Conservation (phyloP, 2,329 filamentous ascomycete species). For the Tricladium varicosporioides region DNA sequence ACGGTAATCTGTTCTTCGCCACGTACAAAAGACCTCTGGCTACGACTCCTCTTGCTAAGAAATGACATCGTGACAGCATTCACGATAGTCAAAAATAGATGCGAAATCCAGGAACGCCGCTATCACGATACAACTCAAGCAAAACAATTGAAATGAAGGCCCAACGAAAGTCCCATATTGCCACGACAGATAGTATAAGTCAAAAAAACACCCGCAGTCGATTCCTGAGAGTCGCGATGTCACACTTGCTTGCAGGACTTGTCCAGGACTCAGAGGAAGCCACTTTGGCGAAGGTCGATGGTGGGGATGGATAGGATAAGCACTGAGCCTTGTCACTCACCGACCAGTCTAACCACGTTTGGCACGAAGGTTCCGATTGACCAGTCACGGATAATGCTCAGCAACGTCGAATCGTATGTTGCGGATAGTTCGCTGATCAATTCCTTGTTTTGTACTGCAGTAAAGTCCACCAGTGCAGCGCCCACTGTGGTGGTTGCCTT, state of each 20-base stretch:
- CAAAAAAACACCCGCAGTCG: background rate
- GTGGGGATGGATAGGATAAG: conserved; percentile 5
- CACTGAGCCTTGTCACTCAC: conserved; percentile 12
- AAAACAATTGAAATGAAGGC: conserved; percentile 11
- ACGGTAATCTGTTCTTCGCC: conserved; percentile 26
- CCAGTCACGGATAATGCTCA: background rate
- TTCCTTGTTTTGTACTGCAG: background rate
- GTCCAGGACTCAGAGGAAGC: conserved; percentile 18
- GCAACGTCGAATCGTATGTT: background rate
- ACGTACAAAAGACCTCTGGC: conserved; percentile 22
- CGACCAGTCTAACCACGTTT: conserved; percentile 1
- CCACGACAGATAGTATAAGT: conserved; percentile 24
- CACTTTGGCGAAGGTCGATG: conserved; percentile 13
- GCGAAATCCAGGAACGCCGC: background rate
- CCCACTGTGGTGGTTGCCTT: background rate
- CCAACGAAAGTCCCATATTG: conserved; percentile 22
- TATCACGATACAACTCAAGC: conserved; percentile 9
- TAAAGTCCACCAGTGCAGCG: background rate
- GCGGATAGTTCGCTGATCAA: background rate
- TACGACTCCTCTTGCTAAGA: conserved; percentile 26
- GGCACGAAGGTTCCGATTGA: background rate
- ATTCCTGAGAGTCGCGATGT: conserved; percentile 6
- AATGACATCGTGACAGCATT: conserved; percentile 22
- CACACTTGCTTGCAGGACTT: conserved; percentile 18
- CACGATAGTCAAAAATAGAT: background rate